Evolutionary conservation across 768 basidiomycete species (phyloP).

Genomic region (Suillus sp.): DNA sequence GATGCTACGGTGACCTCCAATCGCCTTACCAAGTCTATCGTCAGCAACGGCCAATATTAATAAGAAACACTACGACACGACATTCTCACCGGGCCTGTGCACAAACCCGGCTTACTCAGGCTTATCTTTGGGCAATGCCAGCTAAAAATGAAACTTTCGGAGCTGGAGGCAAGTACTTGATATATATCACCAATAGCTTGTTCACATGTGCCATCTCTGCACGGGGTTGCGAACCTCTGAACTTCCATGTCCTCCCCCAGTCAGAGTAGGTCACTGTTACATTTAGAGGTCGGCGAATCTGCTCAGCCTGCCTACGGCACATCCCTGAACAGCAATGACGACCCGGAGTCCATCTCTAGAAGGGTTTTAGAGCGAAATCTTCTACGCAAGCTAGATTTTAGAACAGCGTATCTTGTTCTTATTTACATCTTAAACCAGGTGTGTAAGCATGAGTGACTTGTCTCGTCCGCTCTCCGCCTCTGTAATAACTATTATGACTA

Average conservation of each 20-base stretch:
- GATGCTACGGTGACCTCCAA: background rate
- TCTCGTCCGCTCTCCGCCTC: background rate
- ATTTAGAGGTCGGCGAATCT: background rate
- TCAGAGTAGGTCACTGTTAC: conserved; percentile 1
- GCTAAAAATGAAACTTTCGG: conserved; percentile 5
- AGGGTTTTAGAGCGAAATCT: conserved; percentile 42
- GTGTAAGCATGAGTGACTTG: conserved; percentile 16
- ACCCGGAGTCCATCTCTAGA: conserved; percentile 19
- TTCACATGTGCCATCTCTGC: background rate
- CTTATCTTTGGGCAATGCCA: background rate
- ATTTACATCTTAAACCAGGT: conserved; percentile 50
- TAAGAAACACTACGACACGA: background rate
- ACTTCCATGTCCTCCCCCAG: background rate
- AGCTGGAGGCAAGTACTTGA: background rate
- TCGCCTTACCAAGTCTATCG: background rate
- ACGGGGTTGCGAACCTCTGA: background rate
- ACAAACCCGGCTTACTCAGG: background rate
- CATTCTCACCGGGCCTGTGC: background rate
- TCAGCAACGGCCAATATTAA: background rate
- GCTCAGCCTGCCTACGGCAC: background rate
- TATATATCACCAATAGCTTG: background rate
- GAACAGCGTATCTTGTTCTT: conserved; percentile 44
- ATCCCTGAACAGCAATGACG: background rate
- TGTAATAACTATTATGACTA: background rate
- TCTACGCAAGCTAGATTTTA: conserved; percentile 40